Percentiles rank a stretch among this genome's conserved stretches.
Conservation (phyloP, 352 stramenopile species). For the Globisporangium megalacanthum region DNA sequence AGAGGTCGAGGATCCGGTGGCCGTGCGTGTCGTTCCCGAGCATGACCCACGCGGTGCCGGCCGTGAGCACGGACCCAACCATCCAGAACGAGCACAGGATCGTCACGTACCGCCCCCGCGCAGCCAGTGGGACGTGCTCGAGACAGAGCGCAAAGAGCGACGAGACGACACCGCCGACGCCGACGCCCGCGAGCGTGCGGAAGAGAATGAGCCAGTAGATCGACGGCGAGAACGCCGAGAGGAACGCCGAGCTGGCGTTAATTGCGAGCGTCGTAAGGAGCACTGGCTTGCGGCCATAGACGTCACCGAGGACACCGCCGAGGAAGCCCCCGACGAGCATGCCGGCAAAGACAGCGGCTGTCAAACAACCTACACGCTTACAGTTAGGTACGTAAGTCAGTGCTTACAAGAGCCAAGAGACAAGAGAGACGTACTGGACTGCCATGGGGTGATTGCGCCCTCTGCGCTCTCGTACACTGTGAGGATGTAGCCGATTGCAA, state of each 20-base stretch:
- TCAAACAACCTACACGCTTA: constrained; percentile 61
- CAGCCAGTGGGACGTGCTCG: constrained; percentile 72
- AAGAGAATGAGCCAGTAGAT: constrained; percentile 80
- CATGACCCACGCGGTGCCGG: constrained; percentile 82
- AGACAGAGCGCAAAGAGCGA: constrained; percentile 82
- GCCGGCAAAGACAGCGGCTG: constrained; percentile 83
- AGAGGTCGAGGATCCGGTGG: constrained; percentile 60
- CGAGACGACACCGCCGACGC: constrained; percentile 85
- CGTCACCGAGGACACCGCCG: constrained; percentile 67
- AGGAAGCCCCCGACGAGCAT: constrained; percentile 84
- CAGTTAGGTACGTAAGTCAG: constrained; percentile 1
- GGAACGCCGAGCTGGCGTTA: constrained; percentile 68
- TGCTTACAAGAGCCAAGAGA: not conserved
- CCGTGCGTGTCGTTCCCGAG: constrained; percentile 56
- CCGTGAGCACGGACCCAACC: constrained; percentile 80
- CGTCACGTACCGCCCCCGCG: constrained; percentile 75
- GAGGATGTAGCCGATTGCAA: constrained; percentile 88
- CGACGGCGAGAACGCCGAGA: constrained; percentile 66
- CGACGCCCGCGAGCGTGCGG: constrained; percentile 50
- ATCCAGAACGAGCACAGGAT: constrained; percentile 91
- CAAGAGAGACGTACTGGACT: constrained; percentile 51
- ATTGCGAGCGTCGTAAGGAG: constrained; percentile 73
- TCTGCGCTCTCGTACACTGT: constrained; percentile 66
- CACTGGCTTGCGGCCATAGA: constrained; percentile 76
- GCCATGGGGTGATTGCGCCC: constrained; percentile 56